Base-by-base conservation (phyloP, 2,329 filamentous ascomycete genomes). In the Sarocladium strictum region DNA sequence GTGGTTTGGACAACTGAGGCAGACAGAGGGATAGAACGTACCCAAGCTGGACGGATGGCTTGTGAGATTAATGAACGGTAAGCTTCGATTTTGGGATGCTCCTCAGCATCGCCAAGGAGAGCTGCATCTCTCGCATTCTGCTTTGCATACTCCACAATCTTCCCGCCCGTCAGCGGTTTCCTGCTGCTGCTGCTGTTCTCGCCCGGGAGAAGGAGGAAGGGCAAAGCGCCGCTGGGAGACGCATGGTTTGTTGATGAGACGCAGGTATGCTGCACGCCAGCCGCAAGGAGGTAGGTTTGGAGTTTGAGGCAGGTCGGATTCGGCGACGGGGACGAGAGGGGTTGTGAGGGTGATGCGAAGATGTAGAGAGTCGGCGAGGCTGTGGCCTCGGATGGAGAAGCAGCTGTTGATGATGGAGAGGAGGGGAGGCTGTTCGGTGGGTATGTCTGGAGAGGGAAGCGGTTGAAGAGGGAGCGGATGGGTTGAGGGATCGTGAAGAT, bases 301-400 rank as follows among this genome's bases (percentile, higher is more conserved):
- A 91, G 97, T 76, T 93, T 96, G 65, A 97, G 76, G 75, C 94
- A 99, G 56, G 85, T 84, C 11, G 94, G 94, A 67, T 97, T 97
- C 29, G 49, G 49, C 3, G 49, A 52, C 3, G 49, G 49, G 27
- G 27, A 35, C 3, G 43, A 26, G 45, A 3, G 4, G 45, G 23
- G 27, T 4, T 10, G 21, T 11, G 26, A 26, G 17, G 49, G 49
- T 9, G 32, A 43, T 57, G 83, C 80, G 70, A 97, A 97, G 55
- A 96, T 77, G 68, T 91, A 91, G 9, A 99, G 67, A 19, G 67
- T 53, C 72, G 66, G 53, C 64, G 52, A 43, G 23, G 52, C 7
- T 3, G 35, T n/a, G n/a, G n/a, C n/a, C n/a, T n/a, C n/a, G n/a
- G n/a, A 19, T 19, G 35, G 11, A 3, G 26, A 17, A 5, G 6